Conservation (phyloP, 2,329 filamentous ascomycete genomes). For the Fusarium metavorans region DNA sequence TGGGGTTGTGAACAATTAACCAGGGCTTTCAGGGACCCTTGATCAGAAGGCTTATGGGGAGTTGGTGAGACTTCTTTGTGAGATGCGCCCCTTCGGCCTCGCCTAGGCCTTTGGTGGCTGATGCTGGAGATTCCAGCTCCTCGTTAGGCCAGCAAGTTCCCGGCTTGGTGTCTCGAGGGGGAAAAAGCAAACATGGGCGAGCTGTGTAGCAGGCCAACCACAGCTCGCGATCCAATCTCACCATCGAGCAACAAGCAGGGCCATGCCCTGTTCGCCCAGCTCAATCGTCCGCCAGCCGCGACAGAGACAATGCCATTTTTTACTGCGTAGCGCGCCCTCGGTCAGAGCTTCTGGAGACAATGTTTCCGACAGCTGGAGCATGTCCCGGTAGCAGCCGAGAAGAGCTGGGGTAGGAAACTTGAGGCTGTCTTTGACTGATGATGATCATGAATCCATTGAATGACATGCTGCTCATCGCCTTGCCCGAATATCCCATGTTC, state of each 20-base stretch:
- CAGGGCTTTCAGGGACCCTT: background rate
- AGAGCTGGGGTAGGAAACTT: background rate
- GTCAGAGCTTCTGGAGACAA: slow-evolving; percentile 8
- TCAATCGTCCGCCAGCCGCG: slow-evolving; percentile 27
- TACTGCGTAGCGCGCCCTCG: background rate
- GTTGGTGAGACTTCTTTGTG: slow-evolving; percentile 2
- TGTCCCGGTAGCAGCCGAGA: slow-evolving; percentile 29
- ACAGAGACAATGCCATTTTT: slow-evolving; percentile 24
- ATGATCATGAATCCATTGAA: background rate
- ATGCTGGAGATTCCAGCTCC: slow-evolving; percentile 36
- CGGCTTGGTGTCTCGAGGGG: slow-evolving; percentile 26
- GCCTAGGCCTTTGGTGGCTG: slow-evolving; percentile 28
- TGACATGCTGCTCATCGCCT: background rate
- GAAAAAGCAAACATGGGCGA: slow-evolving; percentile 42
- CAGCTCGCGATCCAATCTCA: slow-evolving; percentile 21
- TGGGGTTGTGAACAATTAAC: slow-evolving; percentile 4
- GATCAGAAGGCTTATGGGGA: slow-evolving; percentile 1
- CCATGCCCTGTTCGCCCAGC: slow-evolving; percentile 37
- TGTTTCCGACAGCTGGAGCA: slow-evolving; percentile 13
- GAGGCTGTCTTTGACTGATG: background rate
- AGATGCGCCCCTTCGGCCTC: slow-evolving; percentile 18
- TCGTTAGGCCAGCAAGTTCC: slow-evolving; percentile 13
- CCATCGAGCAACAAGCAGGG: slow-evolving; percentile 28
- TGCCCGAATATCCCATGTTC: slow-evolving; percentile 3
- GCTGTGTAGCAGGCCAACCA: slow-evolving; percentile 30